These are phyloP conservation scores for Calonectria ilicicola DNA, from an alignment of 2,329 filamentous ascomycete genomes.

Conservation along the genomic window DNA sequence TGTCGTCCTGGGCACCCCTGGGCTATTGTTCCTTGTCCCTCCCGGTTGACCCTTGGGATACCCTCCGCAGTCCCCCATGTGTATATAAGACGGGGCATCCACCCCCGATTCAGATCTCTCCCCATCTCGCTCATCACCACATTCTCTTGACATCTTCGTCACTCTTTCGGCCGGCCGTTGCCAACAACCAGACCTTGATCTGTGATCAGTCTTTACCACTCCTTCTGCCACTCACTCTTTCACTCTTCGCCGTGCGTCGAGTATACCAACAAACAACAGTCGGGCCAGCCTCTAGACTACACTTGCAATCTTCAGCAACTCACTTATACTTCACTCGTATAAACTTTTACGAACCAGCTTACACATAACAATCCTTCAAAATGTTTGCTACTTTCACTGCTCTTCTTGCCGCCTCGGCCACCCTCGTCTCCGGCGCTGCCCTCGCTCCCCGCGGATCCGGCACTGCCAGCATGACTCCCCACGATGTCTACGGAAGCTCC, in stretches of 20 bases:
- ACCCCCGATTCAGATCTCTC: constrained; percentile 23
- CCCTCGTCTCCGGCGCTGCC: constrained; percentile 44
- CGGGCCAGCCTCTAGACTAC: constrained; percentile 41
- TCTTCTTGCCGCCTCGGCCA: constrained; percentile 39
- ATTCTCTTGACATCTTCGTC: constrained; percentile 35
- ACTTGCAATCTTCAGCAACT: constrained; percentile 3
- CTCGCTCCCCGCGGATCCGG: constrained; percentile 42
- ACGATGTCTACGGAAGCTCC: constrained; percentile 67
- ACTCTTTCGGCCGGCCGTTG: constrained; percentile 43
- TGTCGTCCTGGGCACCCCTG: constrained; percentile 29
- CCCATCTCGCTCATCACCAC: constrained; percentile 25
- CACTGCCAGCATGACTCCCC: constrained; percentile 61
- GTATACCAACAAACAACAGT: constrained; percentile 29
- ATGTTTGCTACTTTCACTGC: constrained; percentile 48
- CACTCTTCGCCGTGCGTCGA: constrained; percentile 46
- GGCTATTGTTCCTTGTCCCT: constrained; percentile 26
- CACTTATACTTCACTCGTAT: constrained; percentile 27
- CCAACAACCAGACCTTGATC: constrained; percentile 39
- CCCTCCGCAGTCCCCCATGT: constrained; percentile 17
- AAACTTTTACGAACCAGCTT: constrained; percentile 27
- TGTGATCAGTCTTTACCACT: constrained; percentile 44
- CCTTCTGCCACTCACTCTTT: constrained; percentile 31
- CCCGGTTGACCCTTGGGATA: constrained; percentile 29
- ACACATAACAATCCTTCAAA: constrained; percentile 24
- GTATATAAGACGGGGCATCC: constrained; percentile 38